A percentile compares a stretch with the other conserved stretches of the same genome.
These are phyloP conservation scores for Wallacemonas sp. DNA, from an alignment of 208 protist species.

Conservation along the genomic window DNA sequence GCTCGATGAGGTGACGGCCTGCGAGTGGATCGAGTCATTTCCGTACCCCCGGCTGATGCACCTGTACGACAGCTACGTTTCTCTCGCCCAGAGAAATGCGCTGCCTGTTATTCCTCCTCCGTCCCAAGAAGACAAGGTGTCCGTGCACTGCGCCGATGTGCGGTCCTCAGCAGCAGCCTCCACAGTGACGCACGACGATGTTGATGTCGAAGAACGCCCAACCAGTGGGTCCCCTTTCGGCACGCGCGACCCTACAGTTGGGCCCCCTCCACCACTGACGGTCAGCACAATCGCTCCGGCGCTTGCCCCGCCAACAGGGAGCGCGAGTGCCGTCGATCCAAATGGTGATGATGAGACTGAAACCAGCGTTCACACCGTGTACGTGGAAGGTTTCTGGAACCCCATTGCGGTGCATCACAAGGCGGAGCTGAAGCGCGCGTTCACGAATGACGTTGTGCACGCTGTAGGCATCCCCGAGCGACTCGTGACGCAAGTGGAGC, in stretches of 20 bases:
- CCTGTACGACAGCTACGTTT: neutral
- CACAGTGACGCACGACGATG: neutral
- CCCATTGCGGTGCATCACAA: neutral
- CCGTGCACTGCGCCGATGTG: neutral
- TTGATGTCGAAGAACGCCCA: neutral
- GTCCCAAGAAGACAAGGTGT: neutral
- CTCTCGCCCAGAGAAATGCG: neutral
- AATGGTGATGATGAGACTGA: neutral
- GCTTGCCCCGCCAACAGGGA: neutral
- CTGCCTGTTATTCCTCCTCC: neutral
- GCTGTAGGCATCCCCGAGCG: neutral
- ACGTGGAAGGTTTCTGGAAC: conserved; percentile 12
- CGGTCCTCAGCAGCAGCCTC: too few species aligned
- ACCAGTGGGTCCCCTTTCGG: neutral
- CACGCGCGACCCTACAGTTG: neutral
- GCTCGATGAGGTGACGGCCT: neutral
- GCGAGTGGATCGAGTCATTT: neutral
- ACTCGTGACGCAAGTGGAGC: conserved; percentile 6
- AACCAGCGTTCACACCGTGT: conserved; percentile 18
- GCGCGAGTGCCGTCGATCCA: neutral
- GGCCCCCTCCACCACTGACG: neutral
- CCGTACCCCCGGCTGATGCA: neutral
- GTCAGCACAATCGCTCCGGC: neutral
- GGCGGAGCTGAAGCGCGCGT: neutral
- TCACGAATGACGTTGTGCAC: conserved; percentile 9